Evolutionary conservation across 768 basidiomycete genomes (phyloP).

Genomic region (Amanita subjunquillea): DNA sequence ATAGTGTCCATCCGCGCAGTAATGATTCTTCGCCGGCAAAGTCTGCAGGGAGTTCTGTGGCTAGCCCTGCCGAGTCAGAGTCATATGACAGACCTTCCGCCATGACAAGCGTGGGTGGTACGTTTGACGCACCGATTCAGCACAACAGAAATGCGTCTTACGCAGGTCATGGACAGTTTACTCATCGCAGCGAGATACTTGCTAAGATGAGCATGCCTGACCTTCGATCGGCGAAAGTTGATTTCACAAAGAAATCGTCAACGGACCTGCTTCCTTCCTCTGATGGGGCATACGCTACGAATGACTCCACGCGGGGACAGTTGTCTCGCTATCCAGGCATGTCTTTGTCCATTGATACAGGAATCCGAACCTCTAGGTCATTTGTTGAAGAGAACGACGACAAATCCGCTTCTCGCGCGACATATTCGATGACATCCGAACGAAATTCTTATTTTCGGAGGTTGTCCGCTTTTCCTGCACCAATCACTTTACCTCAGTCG

Average conservation of each 20-base stretch:
- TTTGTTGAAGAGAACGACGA: constrained; percentile 15
- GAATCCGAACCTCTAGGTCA: neutral
- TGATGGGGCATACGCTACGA: neutral
- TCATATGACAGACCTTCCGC: constrained; percentile 24
- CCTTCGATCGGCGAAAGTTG: constrained; percentile 44
- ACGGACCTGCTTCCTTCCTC: neutral
- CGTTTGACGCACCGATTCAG: constrained; percentile 13
- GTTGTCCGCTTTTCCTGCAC: constrained; percentile 67
- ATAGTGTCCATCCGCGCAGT: constrained; percentile 30
- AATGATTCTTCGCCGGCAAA: constrained; percentile 32
- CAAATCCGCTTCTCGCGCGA: constrained; percentile 23
- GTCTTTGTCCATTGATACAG: neutral
- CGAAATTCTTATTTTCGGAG: constrained; percentile 91
- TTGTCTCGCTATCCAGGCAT: constrained; percentile 26
- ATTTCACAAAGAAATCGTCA: constrained; percentile 19
- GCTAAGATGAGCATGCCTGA: constrained; percentile 86
- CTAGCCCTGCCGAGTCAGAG: constrained; percentile 48
- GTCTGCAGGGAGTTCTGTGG: constrained; percentile 44
- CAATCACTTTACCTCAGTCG: constrained; percentile 58
- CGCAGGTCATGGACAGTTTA: constrained; percentile 26
- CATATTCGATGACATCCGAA: constrained; percentile 63
- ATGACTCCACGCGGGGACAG: constrained; percentile 12
- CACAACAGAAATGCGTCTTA: constrained; percentile 45
- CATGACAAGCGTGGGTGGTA: constrained; percentile 15
- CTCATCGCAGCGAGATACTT: constrained; percentile 26